Base-by-base conservation (phyloP, 192 early-diverging fungal genomes). In the Borealophlyctis nickersoniae region DNA sequence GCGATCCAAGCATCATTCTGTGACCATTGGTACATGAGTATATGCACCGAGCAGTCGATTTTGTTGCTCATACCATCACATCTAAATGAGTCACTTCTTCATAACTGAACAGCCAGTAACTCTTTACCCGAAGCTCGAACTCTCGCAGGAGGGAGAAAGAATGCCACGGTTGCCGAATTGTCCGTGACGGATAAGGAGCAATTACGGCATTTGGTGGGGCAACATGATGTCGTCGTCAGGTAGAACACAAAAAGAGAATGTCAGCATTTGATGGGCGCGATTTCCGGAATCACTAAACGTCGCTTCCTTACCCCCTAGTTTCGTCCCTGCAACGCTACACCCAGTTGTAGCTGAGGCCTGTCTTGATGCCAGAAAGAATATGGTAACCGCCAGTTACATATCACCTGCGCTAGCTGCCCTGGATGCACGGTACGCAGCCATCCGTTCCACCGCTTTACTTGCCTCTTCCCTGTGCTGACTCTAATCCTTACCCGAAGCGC, bases 371-470 rank as follows among this genome's bases (percentile, higher is more conserved):
- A 92, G 90, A 80, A 95, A 91, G 84, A 80, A 99, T 74, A 88
- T 97, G 50, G 93, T 97, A 60, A 99, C 96, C 28, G 95, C 96
- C 56, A 89, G 87, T 71, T 99, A 99, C 84, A 89, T 98, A 62
- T 95, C 92, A 36, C 92, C 93, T 16, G 91, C 87, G 55, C 96
- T 99, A 92, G 83, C 85, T 82, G 89, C 86, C 67, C 86, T 91
- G 39, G 87, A 99, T 70, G 86, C 83, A 50, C 85, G 83, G 86
- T 89, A n/a, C 3, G 58, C n/a, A 33, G 13, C 60, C 29, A 32
- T 52, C 39, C 7, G n/a, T n/a, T n/a, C n/a, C n/a, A n/a, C n/a
- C n/a, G n/a, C n/a, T n/a, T n/a, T n/a, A n/a, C n/a, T n/a, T n/a
- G n/a, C n/a, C n/a, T n/a, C n/a, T n/a, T n/a, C n/a, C n/a, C n/a